These are phyloP conservation scores for Stagonosporopsis tanaceti DNA, from an alignment of 2,329 filamentous ascomycete species.

Conservation along the genomic window DNA sequence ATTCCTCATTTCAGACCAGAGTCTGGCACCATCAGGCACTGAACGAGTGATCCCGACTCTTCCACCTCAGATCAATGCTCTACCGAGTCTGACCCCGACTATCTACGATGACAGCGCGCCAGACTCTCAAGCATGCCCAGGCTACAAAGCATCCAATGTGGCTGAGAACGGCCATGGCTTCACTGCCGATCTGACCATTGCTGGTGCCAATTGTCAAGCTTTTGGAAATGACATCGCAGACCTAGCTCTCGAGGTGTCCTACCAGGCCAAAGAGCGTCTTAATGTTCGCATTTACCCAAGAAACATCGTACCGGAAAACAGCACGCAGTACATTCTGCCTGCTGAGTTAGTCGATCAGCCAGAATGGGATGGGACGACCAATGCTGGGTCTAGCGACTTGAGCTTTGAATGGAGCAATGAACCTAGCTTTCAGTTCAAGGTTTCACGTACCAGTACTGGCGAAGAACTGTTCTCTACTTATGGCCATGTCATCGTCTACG, in stretches of 20 bases:
- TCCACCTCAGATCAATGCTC: constrained; percentile 15
- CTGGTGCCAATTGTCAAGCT: constrained; percentile 67
- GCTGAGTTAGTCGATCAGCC: constrained; percentile 22
- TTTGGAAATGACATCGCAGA: constrained; percentile 64
- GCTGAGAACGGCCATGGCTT: constrained; percentile 55
- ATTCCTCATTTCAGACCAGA: not conserved
- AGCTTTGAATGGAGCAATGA: constrained; percentile 42
- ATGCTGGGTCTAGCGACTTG: constrained; percentile 21
- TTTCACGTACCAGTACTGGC: constrained; percentile 62
- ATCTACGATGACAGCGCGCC: constrained; percentile 25
- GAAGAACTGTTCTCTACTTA: constrained; percentile 73
- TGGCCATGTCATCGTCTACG: constrained; percentile 73
- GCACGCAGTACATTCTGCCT: constrained; percentile 22
- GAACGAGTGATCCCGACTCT: constrained; percentile 15
- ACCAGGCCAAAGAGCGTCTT: constrained; percentile 55
- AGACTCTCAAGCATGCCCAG: constrained; percentile 61
- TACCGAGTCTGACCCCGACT: constrained; percentile 26
- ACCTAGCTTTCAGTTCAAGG: constrained; percentile 70
- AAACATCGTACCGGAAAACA: constrained; percentile 23
- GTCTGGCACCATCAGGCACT: constrained; percentile 3
- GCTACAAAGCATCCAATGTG: constrained; percentile 71
- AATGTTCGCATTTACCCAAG: constrained; percentile 29
- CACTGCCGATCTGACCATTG: constrained; percentile 70
- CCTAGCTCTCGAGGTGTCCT: constrained; percentile 63
- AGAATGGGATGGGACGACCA: constrained; percentile 25